Evolutionary conservation across 2,329 filamentous ascomycete genomes (phyloP), one percentile per base, ranked within the genome.

Genomic region (Talaromyces sp.): DNA sequence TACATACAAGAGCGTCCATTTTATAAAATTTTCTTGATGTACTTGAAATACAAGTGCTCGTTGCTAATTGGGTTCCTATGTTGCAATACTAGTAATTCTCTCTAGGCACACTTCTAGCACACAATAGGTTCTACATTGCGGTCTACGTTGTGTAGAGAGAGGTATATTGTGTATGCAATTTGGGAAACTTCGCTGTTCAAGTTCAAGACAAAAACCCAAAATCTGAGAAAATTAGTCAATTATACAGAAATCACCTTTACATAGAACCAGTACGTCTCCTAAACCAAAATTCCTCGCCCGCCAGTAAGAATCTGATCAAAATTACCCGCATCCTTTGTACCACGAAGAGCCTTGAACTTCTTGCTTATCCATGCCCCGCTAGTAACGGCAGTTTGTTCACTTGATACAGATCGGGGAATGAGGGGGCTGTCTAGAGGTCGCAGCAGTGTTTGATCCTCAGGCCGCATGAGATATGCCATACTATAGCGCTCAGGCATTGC

Each of bases 311-410:
- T 58, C 15, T 58, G 19, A 58, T 58, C 54, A n/a, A 58, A 8
- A 41, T 58, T 58, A 22, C 54, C 54, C 7, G 54, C 54, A 58
- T 58, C 54, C 27, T 41, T 58, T 10, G 6, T n/a, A 35, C 54
- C 54, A 10, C 54, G 54, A 58, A 58, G 54, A 17, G 54, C 54
- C 35, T 58, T 58, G 33, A 58, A 58, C 4, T 58, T 58, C 54
- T 58, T 58, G 25, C 54, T 58, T 41, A 58, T 58, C 54, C 54
- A 58, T 8, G 54, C n/a, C n/a, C 54, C 54, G 17, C 54, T 58
- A n/a, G 54, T 58, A 58, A 58, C 35, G 2, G 10, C 54, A n/a
- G 25, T 35, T 58, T 58, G 35, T 25, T 35, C 54, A 41, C 7
- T 22, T n/a, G 31, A 37, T 11, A 8, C 13, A 58, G 54, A 41